Base-by-base conservation (phyloP, 352 stramenopile species). In the Albugo laibachii region DNA sequence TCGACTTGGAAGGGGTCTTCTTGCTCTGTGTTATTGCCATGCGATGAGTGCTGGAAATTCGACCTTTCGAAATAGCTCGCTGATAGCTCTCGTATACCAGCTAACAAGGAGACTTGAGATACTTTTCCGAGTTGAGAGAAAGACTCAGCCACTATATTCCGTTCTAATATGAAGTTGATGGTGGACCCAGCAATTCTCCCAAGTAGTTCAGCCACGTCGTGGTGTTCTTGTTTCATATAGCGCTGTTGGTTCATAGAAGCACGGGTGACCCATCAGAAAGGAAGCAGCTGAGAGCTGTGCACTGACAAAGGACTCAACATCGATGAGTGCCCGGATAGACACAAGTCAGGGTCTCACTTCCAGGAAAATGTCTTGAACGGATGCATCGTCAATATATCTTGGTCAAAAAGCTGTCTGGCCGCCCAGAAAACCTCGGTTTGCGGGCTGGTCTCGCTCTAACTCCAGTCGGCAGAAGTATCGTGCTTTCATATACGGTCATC, bases 91-190 rank as follows among this genome's bases (percentile, higher is more conserved):
- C 50, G 42, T 37, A 50, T 20, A 73, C 73, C 55, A 66, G 50
- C 8, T 49, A 36, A 21, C 68, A 73, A 31, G 24, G 24, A 31
- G 8, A 3, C 38, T 86, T 84, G 13, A 84, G 48, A 54, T 49
- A 35, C 15, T 84, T 68, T 52, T 86, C 74, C 48, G 76, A 50
- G 34, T 87, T 87, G 36, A 84, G 49, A 2, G 75, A 70, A 3
- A 91, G 56, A 6, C 75, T 67, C 42, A 81, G 63, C 58, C 74
- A 88, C 78, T 74, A 91, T 34, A 45, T 86, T 85, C 19, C 69
- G 59, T 31, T 31, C 24, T 8, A 31, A 31, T 31, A 3, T 8
- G 8, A 31, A 31, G 24, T 31, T 31, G 8, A 8, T 31, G 3
- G 3, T 8, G 15, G 62, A 47, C 84, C 59, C 45, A 83, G 76